Evolutionary conservation across 1,284 basidiomycete genomes (phyloP).

Genomic region (Irpex sp.): DNA sequence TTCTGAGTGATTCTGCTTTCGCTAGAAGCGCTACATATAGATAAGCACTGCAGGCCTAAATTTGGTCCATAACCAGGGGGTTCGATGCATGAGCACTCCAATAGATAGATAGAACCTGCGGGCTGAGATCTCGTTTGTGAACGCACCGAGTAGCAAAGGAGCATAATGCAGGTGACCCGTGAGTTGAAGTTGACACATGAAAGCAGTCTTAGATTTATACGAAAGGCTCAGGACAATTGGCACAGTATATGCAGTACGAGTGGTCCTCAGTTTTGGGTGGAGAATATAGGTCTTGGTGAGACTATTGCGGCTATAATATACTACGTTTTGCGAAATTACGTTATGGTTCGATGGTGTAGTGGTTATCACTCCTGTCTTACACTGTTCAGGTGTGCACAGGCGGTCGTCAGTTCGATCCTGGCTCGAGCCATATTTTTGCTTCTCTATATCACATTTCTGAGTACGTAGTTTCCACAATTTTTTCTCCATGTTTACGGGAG

Average conservation of each 20-base stretch:
- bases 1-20: neutral
- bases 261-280: too few species aligned
- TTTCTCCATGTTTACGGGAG: too few species aligned
- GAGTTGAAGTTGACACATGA: too few species aligned
- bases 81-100: neutral
- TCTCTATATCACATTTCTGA: neutral
- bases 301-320: neutral
- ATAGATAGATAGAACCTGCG: too few species aligned
- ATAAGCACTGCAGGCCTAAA: neutral
- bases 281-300: too few species aligned
- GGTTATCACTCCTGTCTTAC: constrained; percentile 30
- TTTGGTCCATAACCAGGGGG: neutral
- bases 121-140: too few species aligned
- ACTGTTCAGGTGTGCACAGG: constrained; percentile 17
- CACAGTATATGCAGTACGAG: too few species aligned
- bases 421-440: constrained; percentile 19
- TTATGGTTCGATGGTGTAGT: constrained; percentile 27
- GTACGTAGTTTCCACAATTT: too few species aligned
- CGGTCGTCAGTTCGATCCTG: constrained; percentile 28
- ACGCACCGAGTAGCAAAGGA: too few species aligned
- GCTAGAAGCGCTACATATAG: neutral
- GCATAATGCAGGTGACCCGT: too few species aligned
- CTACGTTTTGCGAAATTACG: constrained; percentile 14
- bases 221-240: too few species aligned
- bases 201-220: too few species aligned